Conservation (phyloP, 345 rosid genomes). For the Punica granatum region DNA sequence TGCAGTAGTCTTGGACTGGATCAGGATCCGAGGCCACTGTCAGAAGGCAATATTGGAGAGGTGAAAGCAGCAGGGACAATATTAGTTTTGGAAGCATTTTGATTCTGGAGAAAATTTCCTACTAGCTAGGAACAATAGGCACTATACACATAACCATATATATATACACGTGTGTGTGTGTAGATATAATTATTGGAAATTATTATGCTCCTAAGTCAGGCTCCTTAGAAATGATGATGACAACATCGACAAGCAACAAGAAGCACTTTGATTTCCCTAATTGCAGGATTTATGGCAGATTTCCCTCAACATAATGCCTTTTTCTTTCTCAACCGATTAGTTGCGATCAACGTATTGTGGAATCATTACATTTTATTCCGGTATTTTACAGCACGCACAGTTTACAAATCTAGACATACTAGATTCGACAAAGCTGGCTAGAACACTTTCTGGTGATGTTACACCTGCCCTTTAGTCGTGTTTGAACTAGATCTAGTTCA, state of each 20-base stretch:
- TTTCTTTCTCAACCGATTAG: not conserved
- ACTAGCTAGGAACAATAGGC: not conserved
- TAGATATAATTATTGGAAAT: not conserved
- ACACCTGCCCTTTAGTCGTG: no score
- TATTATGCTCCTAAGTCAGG: not conserved
- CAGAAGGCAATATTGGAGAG: constrained; percentile 1
- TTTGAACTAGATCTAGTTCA: no score
- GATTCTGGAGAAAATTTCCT: not conserved
- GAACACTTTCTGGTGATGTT: not conserved
- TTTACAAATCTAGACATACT: not conserved
- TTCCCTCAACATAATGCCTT: not conserved
- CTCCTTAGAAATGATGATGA: not conserved
- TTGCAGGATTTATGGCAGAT: not conserved
- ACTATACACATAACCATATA: not conserved
- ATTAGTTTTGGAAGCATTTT: constrained; percentile 8
- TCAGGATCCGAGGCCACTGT: constrained; percentile 16
- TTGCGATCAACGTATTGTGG: not conserved
- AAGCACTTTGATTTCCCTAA: not conserved
- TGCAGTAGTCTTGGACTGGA: constrained; percentile 16
- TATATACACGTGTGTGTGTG: not conserved
- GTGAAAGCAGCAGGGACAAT: not conserved
- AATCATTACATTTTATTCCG: not conserved
- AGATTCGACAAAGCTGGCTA: no score
- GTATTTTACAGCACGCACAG: not conserved
- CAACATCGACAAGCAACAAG: no score